Evolutionary conservation across 176 grass and related monocot species (phyloP).

Genomic region (sorghum (Sorghum bicolor)): DNA sequence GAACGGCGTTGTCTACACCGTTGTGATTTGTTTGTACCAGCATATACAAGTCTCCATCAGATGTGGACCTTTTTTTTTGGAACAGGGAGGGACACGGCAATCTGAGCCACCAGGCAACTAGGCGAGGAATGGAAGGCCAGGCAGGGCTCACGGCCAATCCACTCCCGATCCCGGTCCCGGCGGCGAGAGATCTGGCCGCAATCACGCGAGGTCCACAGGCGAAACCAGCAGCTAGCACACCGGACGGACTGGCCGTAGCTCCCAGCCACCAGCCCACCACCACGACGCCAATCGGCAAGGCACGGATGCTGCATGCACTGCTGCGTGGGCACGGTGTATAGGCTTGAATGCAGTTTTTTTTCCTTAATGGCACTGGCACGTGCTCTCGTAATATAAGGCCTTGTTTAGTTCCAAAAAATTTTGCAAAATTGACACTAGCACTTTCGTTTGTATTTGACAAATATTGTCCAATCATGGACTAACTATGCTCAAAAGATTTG

Average conservation of each 20-base stretch:
- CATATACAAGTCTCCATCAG: neutral
- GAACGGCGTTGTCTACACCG: neutral
- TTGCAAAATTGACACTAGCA: too few relatives aligned
- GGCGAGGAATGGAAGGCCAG: slow-evolving; percentile 25
- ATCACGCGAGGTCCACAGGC: neutral
- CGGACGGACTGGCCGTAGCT: neutral
- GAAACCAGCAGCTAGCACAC: neutral
- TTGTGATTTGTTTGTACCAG: neutral
- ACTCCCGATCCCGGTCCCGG: neutral
- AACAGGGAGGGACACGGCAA: neutral
- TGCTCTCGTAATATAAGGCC: too few relatives aligned
- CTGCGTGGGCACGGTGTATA: slow-evolving; percentile 20
- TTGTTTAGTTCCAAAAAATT: too few relatives aligned
- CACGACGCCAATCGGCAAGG: neutral
- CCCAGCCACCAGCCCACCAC: neutral
- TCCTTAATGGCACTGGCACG: too few relatives aligned
- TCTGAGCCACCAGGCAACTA: too few relatives aligned
- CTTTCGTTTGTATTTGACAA: too few relatives aligned
- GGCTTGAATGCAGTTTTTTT: too few relatives aligned
- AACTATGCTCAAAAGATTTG: too few relatives aligned
- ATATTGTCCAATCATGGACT: too few relatives aligned
- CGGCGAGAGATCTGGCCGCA: neutral
- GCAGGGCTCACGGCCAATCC: neutral
- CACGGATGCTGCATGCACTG: neutral
- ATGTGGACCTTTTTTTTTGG: neutral